Percentiles rank a stretch among this genome's conserved stretches.
These are phyloP conservation scores for Mangifera indica DNA, from an alignment of 345 rosid genomes.

Conservation along the genomic window DNA sequence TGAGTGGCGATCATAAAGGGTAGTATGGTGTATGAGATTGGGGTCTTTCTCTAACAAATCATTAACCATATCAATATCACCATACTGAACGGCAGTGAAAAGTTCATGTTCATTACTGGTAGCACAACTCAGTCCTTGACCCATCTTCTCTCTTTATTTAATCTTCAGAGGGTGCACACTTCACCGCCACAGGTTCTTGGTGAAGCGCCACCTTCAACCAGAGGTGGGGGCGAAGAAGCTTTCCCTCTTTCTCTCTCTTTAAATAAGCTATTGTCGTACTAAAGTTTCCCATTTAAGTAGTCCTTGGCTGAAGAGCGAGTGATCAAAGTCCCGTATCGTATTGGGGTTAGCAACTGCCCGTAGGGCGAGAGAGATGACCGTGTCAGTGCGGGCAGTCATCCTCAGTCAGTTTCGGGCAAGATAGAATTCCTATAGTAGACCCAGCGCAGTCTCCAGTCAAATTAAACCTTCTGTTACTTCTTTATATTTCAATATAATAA, in stretches of 20 bases:
- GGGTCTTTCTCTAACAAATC: slow-evolving; percentile 56
- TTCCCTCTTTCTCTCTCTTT: slow-evolving; percentile 1
- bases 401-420: not conserved
- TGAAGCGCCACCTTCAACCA: slow-evolving; percentile 45
- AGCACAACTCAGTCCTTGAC: slow-evolving; percentile 88
- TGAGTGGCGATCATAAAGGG: slow-evolving; percentile 82
- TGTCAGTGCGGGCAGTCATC: not conserved
- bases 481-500: too few species aligned
- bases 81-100: slow-evolving; percentile 73
- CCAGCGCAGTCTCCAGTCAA: too few species aligned
- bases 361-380: slow-evolving; percentile 3
- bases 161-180: slow-evolving; percentile 15
- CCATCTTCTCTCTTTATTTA: slow-evolving; percentile 43
- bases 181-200: slow-evolving; percentile 54
- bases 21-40: slow-evolving; percentile 47
- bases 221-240: slow-evolving; percentile 19
- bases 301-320: slow-evolving; percentile 19
- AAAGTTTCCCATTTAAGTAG: not conserved
- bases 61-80: slow-evolving; percentile 52
- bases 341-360: slow-evolving; percentile 55
- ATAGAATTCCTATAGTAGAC: too few species aligned
- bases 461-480: too few species aligned
- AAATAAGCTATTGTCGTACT: not conserved
- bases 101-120: slow-evolving; percentile 65
- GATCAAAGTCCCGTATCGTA: not conserved